phyloP scores from a whole-genome alignment of 1,284 basidiomycete species.

The Afroboletus lepidellus region DNA sequence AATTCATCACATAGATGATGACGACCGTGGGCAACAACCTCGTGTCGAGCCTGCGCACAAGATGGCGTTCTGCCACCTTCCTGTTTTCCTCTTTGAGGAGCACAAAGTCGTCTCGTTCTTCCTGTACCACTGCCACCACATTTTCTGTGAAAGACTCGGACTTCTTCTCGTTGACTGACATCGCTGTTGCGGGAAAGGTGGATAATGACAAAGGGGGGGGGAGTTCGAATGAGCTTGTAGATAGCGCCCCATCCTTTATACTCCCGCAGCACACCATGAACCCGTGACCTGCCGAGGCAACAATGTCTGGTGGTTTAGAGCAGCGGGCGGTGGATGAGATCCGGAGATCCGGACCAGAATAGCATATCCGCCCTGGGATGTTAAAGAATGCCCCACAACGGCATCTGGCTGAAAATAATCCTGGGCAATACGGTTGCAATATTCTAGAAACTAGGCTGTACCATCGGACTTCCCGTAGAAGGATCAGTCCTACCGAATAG shows the following conservation, averaged over 20 bases:
- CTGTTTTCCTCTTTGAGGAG: conserved; percentile 12
- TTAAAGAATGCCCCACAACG: no score
- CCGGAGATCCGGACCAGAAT: no score
- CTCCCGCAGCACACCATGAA: not conserved
- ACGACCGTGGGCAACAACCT: conserved; percentile 61
- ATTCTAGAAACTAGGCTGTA: no score
- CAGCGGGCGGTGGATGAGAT: no score
- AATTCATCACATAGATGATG: conserved; percentile 66
- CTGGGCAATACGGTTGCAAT: no score
- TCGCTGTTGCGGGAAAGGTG: not conserved
- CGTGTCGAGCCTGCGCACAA: conserved; percentile 57
- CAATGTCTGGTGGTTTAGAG: not conserved
- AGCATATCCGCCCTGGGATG: no score
- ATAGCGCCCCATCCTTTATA: conserved; percentile 9
- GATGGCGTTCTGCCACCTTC: conserved; percentile 36
- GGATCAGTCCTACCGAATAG: no score
- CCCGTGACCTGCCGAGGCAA: conserved; percentile 1
- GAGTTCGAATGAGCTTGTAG: not conserved
- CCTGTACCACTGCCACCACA: not conserved
- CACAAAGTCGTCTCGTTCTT: conserved; percentile 11
- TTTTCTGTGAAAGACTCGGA: conserved; percentile 13
- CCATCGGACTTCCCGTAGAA: no score
- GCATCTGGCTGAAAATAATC: no score
- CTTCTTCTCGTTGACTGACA: conserved; percentile 15
- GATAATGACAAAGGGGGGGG: not conserved